Percentiles rank a stretch among this genome's conserved stretches.
These are phyloP conservation scores for Caryopteris hybrid DNA, from an alignment of 305 asterid species.

Conservation along the genomic window DNA sequence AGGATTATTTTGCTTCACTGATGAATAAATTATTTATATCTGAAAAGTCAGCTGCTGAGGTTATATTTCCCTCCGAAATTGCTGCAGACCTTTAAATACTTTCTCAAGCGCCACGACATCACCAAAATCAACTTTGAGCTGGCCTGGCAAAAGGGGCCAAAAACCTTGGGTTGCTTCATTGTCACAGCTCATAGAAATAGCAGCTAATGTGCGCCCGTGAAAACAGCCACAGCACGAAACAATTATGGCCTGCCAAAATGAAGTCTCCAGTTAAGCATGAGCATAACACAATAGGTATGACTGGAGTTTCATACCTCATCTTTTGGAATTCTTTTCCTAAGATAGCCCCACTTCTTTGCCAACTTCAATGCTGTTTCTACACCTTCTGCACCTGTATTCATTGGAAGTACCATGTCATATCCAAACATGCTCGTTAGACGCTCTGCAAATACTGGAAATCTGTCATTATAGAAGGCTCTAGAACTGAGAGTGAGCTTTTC, in stretches of 20 bases:
- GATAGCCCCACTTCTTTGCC: slow-evolving; percentile 92
- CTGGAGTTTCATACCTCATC: slow-evolving; percentile 51
- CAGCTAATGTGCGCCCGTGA: slow-evolving; percentile 93
- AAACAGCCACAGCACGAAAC: slow-evolving; percentile 99
- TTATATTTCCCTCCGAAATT: too few relatives aligned
- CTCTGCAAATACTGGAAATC: slow-evolving; percentile 84
- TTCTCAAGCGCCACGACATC: slow-evolving; percentile 68
- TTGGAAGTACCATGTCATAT: slow-evolving; percentile 92
- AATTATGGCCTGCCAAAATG: slow-evolving; percentile 68
- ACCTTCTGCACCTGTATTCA: slow-evolving; percentile 99
- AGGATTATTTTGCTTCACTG: too few relatives aligned
- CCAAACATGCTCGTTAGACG: slow-evolving; percentile 76
- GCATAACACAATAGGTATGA: background rate
- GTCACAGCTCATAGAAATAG: slow-evolving; percentile 97
- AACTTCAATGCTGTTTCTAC: slow-evolving; percentile 95
- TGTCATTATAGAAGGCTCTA: slow-evolving; percentile 85
- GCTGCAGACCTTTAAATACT: slow-evolving; percentile 60
- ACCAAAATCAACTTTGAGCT: slow-evolving; percentile 86
- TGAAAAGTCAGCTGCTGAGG: too few relatives aligned
- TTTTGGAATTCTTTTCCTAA: slow-evolving; percentile 70
- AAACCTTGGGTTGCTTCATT: slow-evolving; percentile 90
- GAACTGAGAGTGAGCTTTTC: slow-evolving; percentile 92
- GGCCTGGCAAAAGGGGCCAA: slow-evolving; percentile 88
- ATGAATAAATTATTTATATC: too few relatives aligned
- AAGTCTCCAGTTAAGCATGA: background rate